Conservation (phyloP, 352 stramenopile genomes). For the Pythium scleroteichum region DNA sequence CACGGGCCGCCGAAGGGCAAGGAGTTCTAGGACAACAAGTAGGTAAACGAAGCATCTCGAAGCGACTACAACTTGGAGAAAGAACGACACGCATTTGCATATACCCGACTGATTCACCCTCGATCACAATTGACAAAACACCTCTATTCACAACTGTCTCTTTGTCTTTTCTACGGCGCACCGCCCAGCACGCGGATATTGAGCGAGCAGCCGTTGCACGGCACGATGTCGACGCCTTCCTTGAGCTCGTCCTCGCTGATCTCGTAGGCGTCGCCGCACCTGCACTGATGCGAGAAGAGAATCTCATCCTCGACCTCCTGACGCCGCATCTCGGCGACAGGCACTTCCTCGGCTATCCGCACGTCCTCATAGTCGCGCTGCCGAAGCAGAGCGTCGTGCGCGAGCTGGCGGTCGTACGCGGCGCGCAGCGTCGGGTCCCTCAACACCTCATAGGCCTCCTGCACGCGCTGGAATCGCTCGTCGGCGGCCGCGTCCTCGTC, state of each 20-base stretch:
- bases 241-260: slow-evolving; percentile 59
- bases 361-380: slow-evolving; percentile 48
- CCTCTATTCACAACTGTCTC: no score
- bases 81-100: no score
- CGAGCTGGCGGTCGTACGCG: slow-evolving; percentile 58
- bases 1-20: slow-evolving; percentile 78
- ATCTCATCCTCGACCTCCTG: slow-evolving; percentile 44
- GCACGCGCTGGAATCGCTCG: slow-evolving; percentile 49
- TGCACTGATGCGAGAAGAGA: slow-evolving; percentile 59
- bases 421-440: slow-evolving; percentile 39
- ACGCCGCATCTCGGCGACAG: slow-evolving; percentile 42
- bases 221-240: slow-evolving; percentile 66
- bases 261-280: slow-evolving; percentile 78
- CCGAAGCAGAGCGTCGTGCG: slow-evolving; percentile 33
- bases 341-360: slow-evolving; percentile 71
- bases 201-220: slow-evolving; percentile 79
- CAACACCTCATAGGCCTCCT: slow-evolving; percentile 74
- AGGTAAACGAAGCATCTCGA: no score
- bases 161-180: background rate
- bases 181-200: slow-evolving; percentile 61
- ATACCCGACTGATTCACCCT: no score
- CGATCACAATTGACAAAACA: no score
- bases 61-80: no score
- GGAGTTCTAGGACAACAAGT: slow-evolving; percentile 57
- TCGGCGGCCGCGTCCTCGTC: slow-evolving; percentile 17